These are phyloP conservation scores for Friedmanniomyces simplex DNA, from an alignment of 495 filamentous ascomycete species.

Conservation along the genomic window DNA sequence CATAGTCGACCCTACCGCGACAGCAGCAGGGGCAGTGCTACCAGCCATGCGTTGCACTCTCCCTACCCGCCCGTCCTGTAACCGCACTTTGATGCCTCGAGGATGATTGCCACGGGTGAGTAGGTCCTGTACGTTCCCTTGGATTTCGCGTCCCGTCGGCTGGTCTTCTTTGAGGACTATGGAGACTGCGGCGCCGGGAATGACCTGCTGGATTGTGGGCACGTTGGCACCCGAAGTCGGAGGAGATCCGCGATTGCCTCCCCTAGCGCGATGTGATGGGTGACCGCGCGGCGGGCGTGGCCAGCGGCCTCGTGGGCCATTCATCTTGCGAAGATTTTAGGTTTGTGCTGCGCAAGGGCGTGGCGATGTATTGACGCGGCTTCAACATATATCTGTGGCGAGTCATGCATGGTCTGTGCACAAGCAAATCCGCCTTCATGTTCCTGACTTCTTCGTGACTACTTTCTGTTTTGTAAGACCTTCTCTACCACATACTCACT, in stretches of 20 bases:
- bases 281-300: conserved; percentile 7
- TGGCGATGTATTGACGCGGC: neutral
- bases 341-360: neutral
- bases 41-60: conserved; percentile 48
- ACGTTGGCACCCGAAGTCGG: conserved; percentile 22
- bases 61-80: conserved; percentile 56
- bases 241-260: neutral
- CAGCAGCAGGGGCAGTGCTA: conserved; percentile 10
- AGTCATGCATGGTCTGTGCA: neutral
- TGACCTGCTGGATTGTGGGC: conserved; percentile 41
- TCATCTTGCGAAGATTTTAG: conserved; percentile 1
- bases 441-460: too few species aligned
- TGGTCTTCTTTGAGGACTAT: conserved; percentile 65
- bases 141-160: conserved; percentile 54
- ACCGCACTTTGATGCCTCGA: conserved; percentile 65
- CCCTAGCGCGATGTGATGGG: neutral
- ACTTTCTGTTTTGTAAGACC: too few species aligned
- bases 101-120: conserved; percentile 62
- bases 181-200: conserved; percentile 49
- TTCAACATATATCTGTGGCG: neutral
- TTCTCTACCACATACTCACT: too few species aligned
- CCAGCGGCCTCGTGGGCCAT: conserved; percentile 8
- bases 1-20: conserved; percentile 14
- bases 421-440: too few species aligned
- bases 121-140: conserved; percentile 48